Conservation (phyloP, 208 protist species). For the Lotmaria passim region DNA sequence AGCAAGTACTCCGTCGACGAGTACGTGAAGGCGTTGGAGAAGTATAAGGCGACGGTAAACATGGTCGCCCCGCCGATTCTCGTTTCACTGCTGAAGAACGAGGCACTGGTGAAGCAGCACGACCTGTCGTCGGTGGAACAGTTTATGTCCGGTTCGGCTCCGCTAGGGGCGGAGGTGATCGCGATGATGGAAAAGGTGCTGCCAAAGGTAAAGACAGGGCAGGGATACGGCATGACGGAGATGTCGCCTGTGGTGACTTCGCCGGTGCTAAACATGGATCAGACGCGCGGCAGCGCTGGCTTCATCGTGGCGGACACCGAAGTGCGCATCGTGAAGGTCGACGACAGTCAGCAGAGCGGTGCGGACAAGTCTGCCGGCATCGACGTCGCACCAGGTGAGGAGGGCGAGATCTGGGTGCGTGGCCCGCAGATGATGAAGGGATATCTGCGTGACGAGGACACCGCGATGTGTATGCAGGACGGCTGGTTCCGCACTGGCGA, state of each 20-base stretch:
- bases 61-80: conserved; percentile 83
- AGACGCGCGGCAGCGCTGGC: conserved; percentile 21
- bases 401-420: conserved; percentile 74
- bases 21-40: conserved; percentile 44
- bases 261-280: neutral
- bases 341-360: conserved; percentile 46
- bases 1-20: conserved; percentile 47
- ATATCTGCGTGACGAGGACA: conserved; percentile 70
- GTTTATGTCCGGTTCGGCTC: conserved; percentile 66
- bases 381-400: conserved; percentile 30
- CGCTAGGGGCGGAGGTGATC: conserved; percentile 50
- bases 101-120: conserved; percentile 39
- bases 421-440: conserved; percentile 83
- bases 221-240: conserved; percentile 87
- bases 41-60: conserved; percentile 50
- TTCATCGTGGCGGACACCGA: conserved; percentile 39
- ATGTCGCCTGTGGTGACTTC: conserved; percentile 44
- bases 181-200: conserved; percentile 24
- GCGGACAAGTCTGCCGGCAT: conserved; percentile 40
- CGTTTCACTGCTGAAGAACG: conserved; percentile 64
- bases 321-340: conserved; percentile 47
- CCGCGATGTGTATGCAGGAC: conserved; percentile 45
- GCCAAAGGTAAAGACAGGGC: conserved; percentile 25
- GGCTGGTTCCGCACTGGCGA: conserved; percentile 81
- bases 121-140: conserved; percentile 23